Evolutionary conservation across 2,329 filamentous ascomycete species (phyloP), one percentile per base, ranked within the genome.

Genomic region (Paradendryphiella salina): DNA sequence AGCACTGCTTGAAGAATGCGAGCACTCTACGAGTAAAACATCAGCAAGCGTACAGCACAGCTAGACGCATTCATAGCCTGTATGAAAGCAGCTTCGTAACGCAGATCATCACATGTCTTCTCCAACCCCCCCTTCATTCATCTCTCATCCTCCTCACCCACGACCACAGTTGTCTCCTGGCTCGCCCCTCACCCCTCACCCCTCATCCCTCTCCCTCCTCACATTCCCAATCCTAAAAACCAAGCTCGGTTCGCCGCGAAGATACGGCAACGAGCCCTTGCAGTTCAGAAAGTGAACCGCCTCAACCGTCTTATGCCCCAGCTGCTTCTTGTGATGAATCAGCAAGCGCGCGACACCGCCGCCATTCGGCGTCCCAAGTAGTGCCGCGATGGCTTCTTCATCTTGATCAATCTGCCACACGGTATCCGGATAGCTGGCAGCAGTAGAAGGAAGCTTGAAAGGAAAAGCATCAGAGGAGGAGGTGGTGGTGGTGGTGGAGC

Each of bases 341-440:
- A 50, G 34, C n/a, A 50, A 11, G 5, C 33, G 31, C 11, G 23
- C 28, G 3, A 44, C 26, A 11, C 46, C 34, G 4, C 23, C 15
- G 7, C 39, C 46, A 17, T 44, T 36, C 13, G 39, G 39, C 13
- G 46, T 50, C 0, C 46, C 46, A 18, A 50, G 8, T 5, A 44
- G 9, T 3, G 38, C 46, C 2, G 40, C 17, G 0, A 28, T 32
- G 4, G n/a, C 8, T 8, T 37, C 46, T 11, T 34, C 15, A 3
- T 20, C 17, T 6, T 18, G 15, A 4, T 15, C 13, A 1, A 18
- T n/a, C 8, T 21, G 13, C 37, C 17, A 32, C 5, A 13, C 9
- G 3, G 10, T 4, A 15, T 29, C 7, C 4, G 14, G 28, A 3
- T 3, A 14, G 23, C 21, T 23, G 5, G 21, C 21, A 23, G 21